These are phyloP conservation scores for Metarhizium brunneum DNA, from an alignment of 2,329 filamentous ascomycete genomes.

Conservation along the genomic window DNA sequence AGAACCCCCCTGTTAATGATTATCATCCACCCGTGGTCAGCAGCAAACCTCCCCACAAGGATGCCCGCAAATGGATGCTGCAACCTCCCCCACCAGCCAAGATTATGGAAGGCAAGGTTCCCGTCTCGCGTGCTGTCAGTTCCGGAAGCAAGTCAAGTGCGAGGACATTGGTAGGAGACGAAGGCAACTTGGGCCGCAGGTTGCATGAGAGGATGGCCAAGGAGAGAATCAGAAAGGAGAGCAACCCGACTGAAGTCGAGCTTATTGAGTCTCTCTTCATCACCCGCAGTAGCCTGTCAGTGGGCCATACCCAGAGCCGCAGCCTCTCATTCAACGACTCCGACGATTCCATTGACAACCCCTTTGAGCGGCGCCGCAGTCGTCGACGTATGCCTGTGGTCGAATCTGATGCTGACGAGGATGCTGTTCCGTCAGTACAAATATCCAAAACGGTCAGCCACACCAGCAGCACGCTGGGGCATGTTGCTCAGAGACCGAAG, in stretches of 20 bases:
- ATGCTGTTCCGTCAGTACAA: conserved; percentile 14
- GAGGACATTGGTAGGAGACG: conserved; percentile 32
- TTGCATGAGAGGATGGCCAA: conserved; percentile 36
- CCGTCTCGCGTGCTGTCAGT: conserved; percentile 54
- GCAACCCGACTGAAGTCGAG: conserved; percentile 31
- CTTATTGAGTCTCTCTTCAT: conserved; percentile 33
- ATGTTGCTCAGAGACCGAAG: conserved; percentile 32
- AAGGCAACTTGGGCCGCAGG: conserved; percentile 31
- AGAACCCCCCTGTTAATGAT: conserved; percentile 72
- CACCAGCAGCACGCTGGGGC: conserved; percentile 16
- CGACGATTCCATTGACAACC: conserved; percentile 23
- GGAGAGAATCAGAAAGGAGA: conserved; percentile 35
- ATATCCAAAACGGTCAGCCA: conserved; percentile 17
- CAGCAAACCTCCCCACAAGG: conserved; percentile 58
- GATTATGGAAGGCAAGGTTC: conserved; percentile 81
- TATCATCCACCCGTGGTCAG: conserved; percentile 78
- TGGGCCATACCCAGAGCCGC: conserved; percentile 23
- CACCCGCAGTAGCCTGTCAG: conserved; percentile 20
- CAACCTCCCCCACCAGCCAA: conserved; percentile 84
- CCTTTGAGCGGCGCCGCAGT: conserved; percentile 17
- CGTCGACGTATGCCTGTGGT: conserved; percentile 18
- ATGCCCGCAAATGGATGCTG: conserved; percentile 81
- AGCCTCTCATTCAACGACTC: conserved; percentile 29
- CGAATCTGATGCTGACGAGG: conserved; percentile 25
- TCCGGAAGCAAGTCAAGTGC: conserved; percentile 41